These are phyloP conservation scores for Ascochyta pisi DNA, from an alignment of 2,329 filamentous ascomycete genomes.

Conservation along the genomic window DNA sequence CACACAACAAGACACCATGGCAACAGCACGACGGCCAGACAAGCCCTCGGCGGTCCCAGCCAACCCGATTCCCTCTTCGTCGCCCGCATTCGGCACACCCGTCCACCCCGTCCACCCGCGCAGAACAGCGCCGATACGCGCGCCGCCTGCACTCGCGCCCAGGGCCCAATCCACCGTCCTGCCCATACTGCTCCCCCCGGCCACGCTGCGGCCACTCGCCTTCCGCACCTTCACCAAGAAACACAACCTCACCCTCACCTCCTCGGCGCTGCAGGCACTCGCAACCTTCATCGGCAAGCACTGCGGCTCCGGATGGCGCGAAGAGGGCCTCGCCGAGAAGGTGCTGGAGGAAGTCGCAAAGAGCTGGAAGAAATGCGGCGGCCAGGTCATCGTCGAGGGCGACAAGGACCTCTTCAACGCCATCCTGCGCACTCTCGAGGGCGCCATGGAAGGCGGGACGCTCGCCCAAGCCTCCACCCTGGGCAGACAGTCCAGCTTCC, in stretches of 20 bases:
- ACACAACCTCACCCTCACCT: constrained; percentile 90
- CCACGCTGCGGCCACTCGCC: constrained; percentile 85
- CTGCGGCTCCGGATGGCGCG: constrained; percentile 95
- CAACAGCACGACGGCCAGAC: constrained; percentile 39
- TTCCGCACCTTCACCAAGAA: constrained; percentile 98
- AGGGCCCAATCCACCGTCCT: constrained; percentile 69
- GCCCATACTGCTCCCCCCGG: constrained; percentile 86
- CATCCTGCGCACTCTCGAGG: constrained; percentile 83
- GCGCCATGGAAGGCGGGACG: constrained; percentile 86
- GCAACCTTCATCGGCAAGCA: constrained; percentile 90
- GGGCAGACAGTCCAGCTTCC: constrained; percentile 69
- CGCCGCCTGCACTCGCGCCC: constrained; percentile 59
- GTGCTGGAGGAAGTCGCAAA: constrained; percentile 91
- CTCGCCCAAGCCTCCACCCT: constrained; percentile 64
- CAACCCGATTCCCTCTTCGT: constrained; percentile 82
- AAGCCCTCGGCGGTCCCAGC: constrained; percentile 39
- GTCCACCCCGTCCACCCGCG: constrained; percentile 74
- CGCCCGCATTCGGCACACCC: constrained; percentile 88
- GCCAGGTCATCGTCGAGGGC: constrained; percentile 90
- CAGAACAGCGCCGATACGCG: constrained; percentile 50
- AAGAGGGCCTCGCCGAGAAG: constrained; percentile 90
- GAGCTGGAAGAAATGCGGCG: constrained; percentile 88
- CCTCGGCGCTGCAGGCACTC: constrained; percentile 81
- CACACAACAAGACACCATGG: constrained; percentile 25
- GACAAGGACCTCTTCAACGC: constrained; percentile 72